Conservation (phyloP, 2,329 filamentous ascomycete species). For the Talaromyces sp. region DNA sequence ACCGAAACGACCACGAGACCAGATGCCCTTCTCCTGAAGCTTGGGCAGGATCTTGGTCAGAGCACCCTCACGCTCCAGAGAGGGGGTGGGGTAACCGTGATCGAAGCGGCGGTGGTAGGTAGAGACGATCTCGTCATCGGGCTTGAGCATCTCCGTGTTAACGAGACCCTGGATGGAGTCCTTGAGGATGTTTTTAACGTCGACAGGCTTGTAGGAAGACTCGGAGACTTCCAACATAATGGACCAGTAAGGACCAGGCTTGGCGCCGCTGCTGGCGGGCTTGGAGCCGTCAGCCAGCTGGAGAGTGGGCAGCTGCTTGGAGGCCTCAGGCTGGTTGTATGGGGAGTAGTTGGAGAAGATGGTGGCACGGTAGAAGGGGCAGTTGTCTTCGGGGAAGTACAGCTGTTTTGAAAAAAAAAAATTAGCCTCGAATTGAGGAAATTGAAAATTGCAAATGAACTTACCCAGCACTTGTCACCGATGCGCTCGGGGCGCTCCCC, state of each 20-base stretch:
- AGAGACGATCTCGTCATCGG: conserved; percentile 89
- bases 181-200: conserved; percentile 74
- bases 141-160: conserved; percentile 94
- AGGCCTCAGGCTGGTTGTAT: conserved; percentile 84
- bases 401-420: conserved; percentile 45
- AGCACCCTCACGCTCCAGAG: conserved; percentile 90
- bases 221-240: conserved; percentile 99
- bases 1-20: conserved; percentile 92
- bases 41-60: conserved; percentile 88
- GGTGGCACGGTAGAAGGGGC: conserved; percentile 97
- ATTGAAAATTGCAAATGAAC: conserved; percentile 19
- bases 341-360: conserved; percentile 99
- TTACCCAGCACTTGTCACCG: conserved; percentile 97
- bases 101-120: conserved; percentile 98
- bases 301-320: conserved; percentile 78
- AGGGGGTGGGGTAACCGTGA: conserved; percentile 95
- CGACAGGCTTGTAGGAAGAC: conserved; percentile 89
- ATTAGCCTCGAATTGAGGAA: neutral
- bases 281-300: conserved; percentile 82
- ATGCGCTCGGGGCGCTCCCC: conserved; percentile 89
- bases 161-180: conserved; percentile 94
- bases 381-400: conserved; percentile 98
- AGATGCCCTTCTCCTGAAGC: conserved; percentile 85
- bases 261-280: conserved; percentile 62
- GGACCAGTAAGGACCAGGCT: conserved; percentile 97